phyloP scores from a whole-genome alignment of 257 asterid genomes.

The Capsicum chinense region DNA sequence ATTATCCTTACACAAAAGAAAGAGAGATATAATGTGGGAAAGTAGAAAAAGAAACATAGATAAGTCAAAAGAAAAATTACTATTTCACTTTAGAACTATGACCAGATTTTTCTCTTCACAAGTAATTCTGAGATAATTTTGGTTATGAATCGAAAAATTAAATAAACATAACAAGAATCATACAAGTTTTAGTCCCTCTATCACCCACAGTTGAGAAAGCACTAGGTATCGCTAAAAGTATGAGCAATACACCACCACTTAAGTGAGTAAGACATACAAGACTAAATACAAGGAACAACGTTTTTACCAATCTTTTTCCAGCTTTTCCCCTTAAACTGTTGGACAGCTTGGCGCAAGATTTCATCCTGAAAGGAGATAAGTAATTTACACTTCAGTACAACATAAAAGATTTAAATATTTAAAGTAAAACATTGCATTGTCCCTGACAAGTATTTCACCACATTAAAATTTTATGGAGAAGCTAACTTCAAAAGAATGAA shows the following conservation, averaged over 20 bases:
- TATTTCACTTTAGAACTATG: slow-evolving; percentile 17
- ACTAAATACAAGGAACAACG: background rate
- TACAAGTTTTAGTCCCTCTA: slow-evolving; percentile 6
- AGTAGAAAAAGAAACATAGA: slow-evolving; percentile 6
- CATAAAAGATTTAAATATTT: background rate
- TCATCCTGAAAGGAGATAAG: slow-evolving; percentile 56
- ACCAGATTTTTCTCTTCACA: background rate
- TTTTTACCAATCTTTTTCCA: slow-evolving; percentile 90
- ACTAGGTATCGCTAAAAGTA: background rate
- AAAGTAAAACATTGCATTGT: background rate
- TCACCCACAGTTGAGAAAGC: background rate
- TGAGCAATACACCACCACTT: background rate
- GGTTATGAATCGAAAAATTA: background rate
- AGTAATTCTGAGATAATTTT: background rate
- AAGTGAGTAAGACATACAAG: background rate
- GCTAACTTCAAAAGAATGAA: slow-evolving; percentile 5
- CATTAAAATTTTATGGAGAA: background rate
- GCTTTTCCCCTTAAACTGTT: slow-evolving; percentile 86
- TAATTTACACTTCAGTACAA: slow-evolving; percentile 6
- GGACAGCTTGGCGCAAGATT: slow-evolving; percentile 80
- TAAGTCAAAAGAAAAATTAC: slow-evolving; percentile 5
- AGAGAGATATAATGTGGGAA: background rate
- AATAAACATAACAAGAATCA: slow-evolving; percentile 5
- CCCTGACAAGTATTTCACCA: slow-evolving; percentile 15
- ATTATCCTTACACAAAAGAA: slow-evolving; percentile 5